Conservation (phyloP, 1,284 basidiomycete genomes). For the Marasmius fiardii region DNA sequence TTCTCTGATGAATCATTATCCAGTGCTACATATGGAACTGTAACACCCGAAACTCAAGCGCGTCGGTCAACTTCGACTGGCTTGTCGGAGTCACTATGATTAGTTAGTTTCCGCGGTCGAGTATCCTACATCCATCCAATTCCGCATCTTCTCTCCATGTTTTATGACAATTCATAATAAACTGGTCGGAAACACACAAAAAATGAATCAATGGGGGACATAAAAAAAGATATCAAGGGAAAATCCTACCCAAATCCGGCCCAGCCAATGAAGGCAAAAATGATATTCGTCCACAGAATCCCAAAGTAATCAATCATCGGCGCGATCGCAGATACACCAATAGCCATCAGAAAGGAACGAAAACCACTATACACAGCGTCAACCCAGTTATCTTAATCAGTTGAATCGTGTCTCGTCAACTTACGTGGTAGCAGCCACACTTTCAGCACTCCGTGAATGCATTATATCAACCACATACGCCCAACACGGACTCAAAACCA, state of each 20-base stretch:
- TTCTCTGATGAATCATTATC: too few species aligned
- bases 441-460: conserved; percentile 35
- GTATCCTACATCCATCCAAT: background rate
- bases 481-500: conserved; percentile 20
- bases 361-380: conserved; percentile 10
- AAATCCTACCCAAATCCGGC: conserved; percentile 6
- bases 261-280: conserved; percentile 11
- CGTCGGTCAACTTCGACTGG: too few species aligned
- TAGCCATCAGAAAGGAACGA: conserved; percentile 17
- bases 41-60: too few species aligned
- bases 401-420: conserved; percentile 3
- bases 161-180: background rate
- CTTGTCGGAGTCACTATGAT: too few species aligned
- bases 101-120: conserved; percentile 1
- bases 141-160: conserved; percentile 1
- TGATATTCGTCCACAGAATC: conserved; percentile 7
- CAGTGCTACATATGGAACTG: too few species aligned
- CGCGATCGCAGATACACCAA: conserved; percentile 16
- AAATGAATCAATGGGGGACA: background rate
- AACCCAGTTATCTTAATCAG: background rate
- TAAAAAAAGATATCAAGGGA: background rate
- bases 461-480: conserved; percentile 25
- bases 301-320: conserved; percentile 19
- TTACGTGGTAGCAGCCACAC: conserved; percentile 24
- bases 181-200: background rate